Evolutionary conservation across 1,284 basidiomycete genomes (phyloP).

Genomic region (Takashimella koratensis): DNA sequence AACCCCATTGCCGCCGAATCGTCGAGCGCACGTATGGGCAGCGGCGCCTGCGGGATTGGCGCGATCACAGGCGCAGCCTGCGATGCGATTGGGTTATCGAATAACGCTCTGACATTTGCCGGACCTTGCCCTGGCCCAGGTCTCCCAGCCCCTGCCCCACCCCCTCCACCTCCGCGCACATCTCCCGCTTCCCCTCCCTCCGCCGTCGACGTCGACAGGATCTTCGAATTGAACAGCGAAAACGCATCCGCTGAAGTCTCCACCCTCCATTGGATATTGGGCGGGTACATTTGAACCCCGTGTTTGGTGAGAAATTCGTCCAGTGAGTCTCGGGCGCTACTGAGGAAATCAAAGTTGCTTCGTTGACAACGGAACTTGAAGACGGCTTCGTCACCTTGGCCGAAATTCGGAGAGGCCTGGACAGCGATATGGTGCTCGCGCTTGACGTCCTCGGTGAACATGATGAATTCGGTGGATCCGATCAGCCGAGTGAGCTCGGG

Average conservation of each 20-base stretch:
- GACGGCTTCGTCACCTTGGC: constrained; percentile 65
- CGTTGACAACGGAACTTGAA: constrained; percentile 95
- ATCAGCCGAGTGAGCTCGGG: constrained; percentile 71
- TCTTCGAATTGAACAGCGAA: constrained; percentile 94
- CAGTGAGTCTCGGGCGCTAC: constrained; percentile 82
- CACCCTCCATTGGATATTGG: constrained; percentile 52
- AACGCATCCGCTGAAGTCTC: constrained; percentile 94
- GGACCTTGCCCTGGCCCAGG: constrained; percentile 59
- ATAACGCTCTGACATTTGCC: constrained; percentile 91
- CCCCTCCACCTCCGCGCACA: neutral
- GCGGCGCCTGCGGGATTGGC: neutral
- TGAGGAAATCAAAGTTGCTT: constrained; percentile 87
- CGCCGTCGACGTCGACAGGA: constrained; percentile 67
- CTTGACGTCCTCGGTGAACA: constrained; percentile 80
- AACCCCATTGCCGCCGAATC: neutral
- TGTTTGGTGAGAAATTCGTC: constrained; percentile 86
- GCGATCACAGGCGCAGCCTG: neutral
- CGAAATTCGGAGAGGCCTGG: constrained; percentile 57
- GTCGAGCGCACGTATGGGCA: neutral
- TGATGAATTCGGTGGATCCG: constrained; percentile 71
- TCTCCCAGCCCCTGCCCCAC: neutral
- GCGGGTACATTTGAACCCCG: constrained; percentile 55
- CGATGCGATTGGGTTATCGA: constrained; percentile 52
- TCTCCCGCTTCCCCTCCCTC: neutral
- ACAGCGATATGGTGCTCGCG: constrained; percentile 90